phyloP scores from a whole-genome alignment of 768 basidiomycete species.

The Russula sp. region DNA sequence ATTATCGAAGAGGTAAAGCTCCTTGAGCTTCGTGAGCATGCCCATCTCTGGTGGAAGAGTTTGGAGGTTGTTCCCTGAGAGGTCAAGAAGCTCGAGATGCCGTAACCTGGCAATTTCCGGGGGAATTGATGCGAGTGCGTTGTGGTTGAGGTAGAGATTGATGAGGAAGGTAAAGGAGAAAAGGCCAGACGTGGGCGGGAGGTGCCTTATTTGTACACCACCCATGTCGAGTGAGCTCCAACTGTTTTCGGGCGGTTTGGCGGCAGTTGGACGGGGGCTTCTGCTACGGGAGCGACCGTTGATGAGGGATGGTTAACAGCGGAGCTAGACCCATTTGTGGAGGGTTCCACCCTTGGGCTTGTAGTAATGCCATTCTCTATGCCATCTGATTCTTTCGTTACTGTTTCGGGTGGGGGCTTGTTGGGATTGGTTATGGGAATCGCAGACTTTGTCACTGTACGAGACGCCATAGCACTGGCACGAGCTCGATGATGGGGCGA shows the following conservation, averaged over 20 bases:
- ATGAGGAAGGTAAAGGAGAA: slow-evolving; percentile 91
- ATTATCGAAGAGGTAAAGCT: slow-evolving; percentile 96
- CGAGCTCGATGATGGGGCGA: slow-evolving; percentile 93
- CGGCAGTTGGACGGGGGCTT: slow-evolving; percentile 60
- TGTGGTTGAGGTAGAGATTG: slow-evolving; percentile 96
- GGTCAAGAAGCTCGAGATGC: slow-evolving; percentile 85
- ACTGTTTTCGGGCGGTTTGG: slow-evolving; percentile 65
- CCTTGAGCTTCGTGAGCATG: slow-evolving; percentile 84
- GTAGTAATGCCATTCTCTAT: slow-evolving; percentile 24
- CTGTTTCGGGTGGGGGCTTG: slow-evolving; percentile 46
- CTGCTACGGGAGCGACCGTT: slow-evolving; percentile 68
- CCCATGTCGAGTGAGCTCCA: slow-evolving; percentile 97
- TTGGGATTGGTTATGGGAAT: slow-evolving; percentile 94
- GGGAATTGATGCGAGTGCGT: slow-evolving; percentile 73
- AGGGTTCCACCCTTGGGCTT: slow-evolving; percentile 36
- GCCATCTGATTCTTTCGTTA: slow-evolving; percentile 35
- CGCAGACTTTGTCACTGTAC: slow-evolving; percentile 81
- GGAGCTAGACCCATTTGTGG: slow-evolving; percentile 38
- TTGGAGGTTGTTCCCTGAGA: slow-evolving; percentile 82
- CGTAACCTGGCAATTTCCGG: slow-evolving; percentile 79
- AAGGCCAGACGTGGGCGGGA: slow-evolving; percentile 71
- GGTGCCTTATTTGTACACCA: slow-evolving; percentile 87
- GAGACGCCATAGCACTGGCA: slow-evolving; percentile 90
- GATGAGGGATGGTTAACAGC: slow-evolving; percentile 67
- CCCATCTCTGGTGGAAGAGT: slow-evolving; percentile 84